phyloP scores from a whole-genome alignment of 352 stramenopile species.

The Aphanomyces invadans region DNA sequence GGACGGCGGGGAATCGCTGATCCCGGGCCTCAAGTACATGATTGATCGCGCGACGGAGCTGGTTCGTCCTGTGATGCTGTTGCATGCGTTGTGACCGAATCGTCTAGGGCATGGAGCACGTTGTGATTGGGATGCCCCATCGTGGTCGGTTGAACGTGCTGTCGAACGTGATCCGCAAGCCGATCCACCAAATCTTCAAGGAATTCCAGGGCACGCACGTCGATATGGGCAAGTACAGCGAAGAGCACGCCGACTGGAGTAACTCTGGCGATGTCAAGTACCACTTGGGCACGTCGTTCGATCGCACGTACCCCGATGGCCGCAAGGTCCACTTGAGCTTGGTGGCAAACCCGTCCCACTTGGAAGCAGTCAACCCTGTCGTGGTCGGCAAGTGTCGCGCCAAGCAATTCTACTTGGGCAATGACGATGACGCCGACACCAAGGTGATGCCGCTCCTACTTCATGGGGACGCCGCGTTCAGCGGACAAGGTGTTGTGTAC shows the following conservation, averaged over 20 bases:
- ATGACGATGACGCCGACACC: constrained; percentile 74
- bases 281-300: constrained; percentile 95
- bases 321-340: constrained; percentile 92
- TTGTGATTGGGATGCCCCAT: constrained; percentile 98
- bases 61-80: neutral
- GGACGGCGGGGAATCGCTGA: constrained; percentile 93
- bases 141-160: constrained; percentile 95
- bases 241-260: constrained; percentile 82
- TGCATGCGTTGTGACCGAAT: neutral
- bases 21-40: constrained; percentile 93
- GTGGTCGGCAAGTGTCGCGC: constrained; percentile 92
- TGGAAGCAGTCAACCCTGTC: constrained; percentile 96
- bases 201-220: constrained; percentile 95
- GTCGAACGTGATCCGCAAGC: constrained; percentile 97
- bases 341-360: constrained; percentile 95
- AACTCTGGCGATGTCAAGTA: constrained; percentile 98
- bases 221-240: constrained; percentile 82
- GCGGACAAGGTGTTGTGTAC: constrained; percentile 94
- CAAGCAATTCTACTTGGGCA: constrained; percentile 95
- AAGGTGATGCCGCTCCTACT: constrained; percentile 93
- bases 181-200: constrained; percentile 96
- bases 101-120: constrained; percentile 84
- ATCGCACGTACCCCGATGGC: constrained; percentile 93
- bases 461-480: constrained; percentile 96
- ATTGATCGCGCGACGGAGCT: constrained; percentile 93